Base-by-base conservation (phyloP, 2,329 filamentous ascomycete genomes). In the Fusarium sp. region DNA sequence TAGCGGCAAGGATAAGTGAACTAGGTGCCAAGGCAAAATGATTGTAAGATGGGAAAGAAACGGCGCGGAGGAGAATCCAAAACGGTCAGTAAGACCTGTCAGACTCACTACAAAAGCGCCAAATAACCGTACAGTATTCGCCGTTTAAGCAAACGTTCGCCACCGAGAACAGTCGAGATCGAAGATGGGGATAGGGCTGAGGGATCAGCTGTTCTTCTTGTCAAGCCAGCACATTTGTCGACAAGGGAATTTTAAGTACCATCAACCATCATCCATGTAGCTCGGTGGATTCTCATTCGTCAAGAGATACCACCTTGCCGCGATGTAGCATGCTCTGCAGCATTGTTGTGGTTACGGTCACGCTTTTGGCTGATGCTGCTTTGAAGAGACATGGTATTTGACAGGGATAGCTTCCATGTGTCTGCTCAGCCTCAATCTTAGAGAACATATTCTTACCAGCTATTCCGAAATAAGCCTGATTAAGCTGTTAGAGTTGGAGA, bases 121-220 rank as follows among this genome's bases (percentile, higher is more conserved):
- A 53, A 23, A 34, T n/a, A 45, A 50, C 13, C 45, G 42, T n/a
- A 39, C 43, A 45, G 58, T 52, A 59, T 30, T 30, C 28, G 28
- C 28, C 28, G 28, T 30, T 49, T 34, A 8, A 28, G 16, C 41
- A 62, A 54, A 52, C 39, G 41, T 65, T 69, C 34, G 64, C 64
- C 67, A 70, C 68, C 30, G 23, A n/a, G 42, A 50, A 28, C 43
- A 46, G 31, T 58, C 31, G 37, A 65, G 44, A 55, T 45, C n/a
- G 48, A 69, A 42, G 52, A 62, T 60, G 50, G 54, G 54, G 50
- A 37, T 72, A 75, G 69, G 72, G 70, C 72, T 74, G 70, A 75
- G 34, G 48, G 64, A 62, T 74, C 67, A 74, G 69, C 67, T 73
- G 62, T 59, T 68, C 41, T 52, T 56, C 57, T 55, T 50, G 48